Evolutionary conservation across 352 stramenopile species (phyloP).

Genomic region (Globisporangium carolinianum): DNA sequence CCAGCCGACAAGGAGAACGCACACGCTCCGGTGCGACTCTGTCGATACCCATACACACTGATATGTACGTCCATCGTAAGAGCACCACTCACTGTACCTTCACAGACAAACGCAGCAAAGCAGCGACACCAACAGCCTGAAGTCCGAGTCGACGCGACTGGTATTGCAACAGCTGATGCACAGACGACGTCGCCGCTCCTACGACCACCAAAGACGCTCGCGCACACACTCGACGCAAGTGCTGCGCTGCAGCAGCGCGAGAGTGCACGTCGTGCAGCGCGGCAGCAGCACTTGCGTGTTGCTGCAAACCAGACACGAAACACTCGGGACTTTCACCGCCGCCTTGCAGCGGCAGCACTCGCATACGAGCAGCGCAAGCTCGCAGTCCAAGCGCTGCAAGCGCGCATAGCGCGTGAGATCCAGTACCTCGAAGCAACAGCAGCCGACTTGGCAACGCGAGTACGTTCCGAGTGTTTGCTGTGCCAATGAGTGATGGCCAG

Average conservation of each 20-base stretch:
- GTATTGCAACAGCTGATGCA: too few relatives aligned
- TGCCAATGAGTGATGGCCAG: too few relatives aligned
- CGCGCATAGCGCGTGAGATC: slow-evolving; percentile 46
- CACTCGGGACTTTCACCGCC: slow-evolving; percentile 26
- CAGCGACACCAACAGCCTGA: too few relatives aligned
- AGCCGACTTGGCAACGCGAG: slow-evolving; percentile 35
- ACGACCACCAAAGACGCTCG: slow-evolving; percentile 2
- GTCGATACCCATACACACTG: neutral
- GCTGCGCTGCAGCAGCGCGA: slow-evolving; percentile 15
- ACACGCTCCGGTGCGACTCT: neutral
- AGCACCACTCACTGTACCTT: neutral
- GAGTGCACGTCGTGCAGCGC: slow-evolving; percentile 13
- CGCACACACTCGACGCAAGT: slow-evolving; percentile 9
- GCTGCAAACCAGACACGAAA: neutral
- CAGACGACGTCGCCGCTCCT: neutral
- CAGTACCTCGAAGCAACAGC: slow-evolving; percentile 42
- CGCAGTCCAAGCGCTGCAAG: slow-evolving; percentile 43
- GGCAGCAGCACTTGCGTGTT: slow-evolving; percentile 14
- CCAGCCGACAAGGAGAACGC: slow-evolving; percentile 19
- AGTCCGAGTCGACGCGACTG: too few relatives aligned
- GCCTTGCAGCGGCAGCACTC: slow-evolving; percentile 26
- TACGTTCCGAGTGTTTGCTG: slow-evolving; percentile 18
- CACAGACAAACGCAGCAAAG: neutral
- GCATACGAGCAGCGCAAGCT: slow-evolving; percentile 54
- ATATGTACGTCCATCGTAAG: too few relatives aligned